Evolutionary conservation across 257 asterid species (phyloP), one percentile per base, ranked within the genome.

Genomic region (Plectranthus barbatus): DNA sequence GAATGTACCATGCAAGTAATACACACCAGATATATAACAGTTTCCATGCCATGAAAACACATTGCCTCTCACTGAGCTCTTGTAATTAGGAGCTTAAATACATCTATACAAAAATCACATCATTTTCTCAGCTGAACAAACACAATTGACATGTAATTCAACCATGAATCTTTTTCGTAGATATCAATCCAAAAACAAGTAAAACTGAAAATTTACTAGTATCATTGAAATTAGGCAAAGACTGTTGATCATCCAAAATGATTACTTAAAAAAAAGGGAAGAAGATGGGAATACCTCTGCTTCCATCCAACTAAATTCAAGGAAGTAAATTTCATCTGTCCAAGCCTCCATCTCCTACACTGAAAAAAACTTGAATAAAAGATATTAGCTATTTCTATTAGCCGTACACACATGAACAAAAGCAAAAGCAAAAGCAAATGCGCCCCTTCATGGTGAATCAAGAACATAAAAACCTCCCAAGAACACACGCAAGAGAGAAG

Each of bases 281-380:
- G 20, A 39, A 49, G 11, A 26, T 15, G 57, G 37, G 7, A 62
- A 37, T 69, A 87, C 91, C 91, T 77, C 76, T 69, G 79, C 60
- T 75, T 75, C 75, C 75, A 76, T 65, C 76, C 77, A 36, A 59
- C 56, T 53, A 77, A 52, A 71, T 64, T 56, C 70, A 76, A 9
- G 4, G 79, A 74, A 46, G 71, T 20, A 70, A 62, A 50, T 45
- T 65, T 72, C 57, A 60, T 58, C 21, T 70, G 71, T 21, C 68
- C 74, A 39, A 72, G 64, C 62, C 63, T 79, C 77, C 78, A 68
- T 68, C 73, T 68, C 72, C 79, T 64, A 41, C 51, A 74, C 67
- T 64, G 68, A 40, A 57, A 64, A n/a, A 46, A 66, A 29, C 83
- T 78, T 62, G 9, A 61, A 65, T 31, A 57, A 57, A 55, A 21